Evolutionary conservation across 2,329 filamentous ascomycete species (phyloP).

Genomic region (Pseudogymnoascus sp.): DNA sequence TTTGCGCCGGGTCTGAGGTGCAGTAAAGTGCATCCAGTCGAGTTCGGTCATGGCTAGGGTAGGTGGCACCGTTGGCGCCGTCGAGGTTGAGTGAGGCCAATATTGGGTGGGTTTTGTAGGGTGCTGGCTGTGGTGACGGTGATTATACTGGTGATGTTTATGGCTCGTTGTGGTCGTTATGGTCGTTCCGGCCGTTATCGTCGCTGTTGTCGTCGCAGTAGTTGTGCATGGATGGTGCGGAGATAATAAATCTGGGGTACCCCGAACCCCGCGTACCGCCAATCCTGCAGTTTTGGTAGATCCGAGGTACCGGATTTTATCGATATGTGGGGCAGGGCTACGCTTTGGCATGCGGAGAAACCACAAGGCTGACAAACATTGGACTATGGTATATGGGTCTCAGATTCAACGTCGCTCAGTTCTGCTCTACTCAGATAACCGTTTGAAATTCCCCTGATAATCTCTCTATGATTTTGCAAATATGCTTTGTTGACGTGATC

Average conservation of each 20-base stretch:
- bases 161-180: not conserved
- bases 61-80: not conserved
- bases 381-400: too few species aligned
- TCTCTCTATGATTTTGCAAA: too few species aligned
- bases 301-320: too few species aligned
- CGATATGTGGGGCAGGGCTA: too few species aligned
- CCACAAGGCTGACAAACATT: too few species aligned
- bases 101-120: not conserved
- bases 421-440: too few species aligned
- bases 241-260: not conserved
- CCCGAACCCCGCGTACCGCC: not conserved
- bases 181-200: too few species aligned
- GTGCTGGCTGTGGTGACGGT: not conserved
- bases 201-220: not conserved
- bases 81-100: not conserved
- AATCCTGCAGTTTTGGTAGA: too few species aligned
- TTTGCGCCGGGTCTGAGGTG: conserved; percentile 25
- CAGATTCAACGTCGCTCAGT: too few species aligned
- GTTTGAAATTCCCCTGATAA: too few species aligned
- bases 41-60: not conserved
- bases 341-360: too few species aligned
- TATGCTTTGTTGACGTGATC: too few species aligned
- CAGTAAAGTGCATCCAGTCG: conserved; percentile 28
- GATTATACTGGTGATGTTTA: not conserved
- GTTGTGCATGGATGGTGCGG: not conserved